Evolutionary conservation across 1,139 yeast species (phyloP), one percentile per base, ranked within the genome.

Genomic region (Meyerozyma smithsonii): DNA sequence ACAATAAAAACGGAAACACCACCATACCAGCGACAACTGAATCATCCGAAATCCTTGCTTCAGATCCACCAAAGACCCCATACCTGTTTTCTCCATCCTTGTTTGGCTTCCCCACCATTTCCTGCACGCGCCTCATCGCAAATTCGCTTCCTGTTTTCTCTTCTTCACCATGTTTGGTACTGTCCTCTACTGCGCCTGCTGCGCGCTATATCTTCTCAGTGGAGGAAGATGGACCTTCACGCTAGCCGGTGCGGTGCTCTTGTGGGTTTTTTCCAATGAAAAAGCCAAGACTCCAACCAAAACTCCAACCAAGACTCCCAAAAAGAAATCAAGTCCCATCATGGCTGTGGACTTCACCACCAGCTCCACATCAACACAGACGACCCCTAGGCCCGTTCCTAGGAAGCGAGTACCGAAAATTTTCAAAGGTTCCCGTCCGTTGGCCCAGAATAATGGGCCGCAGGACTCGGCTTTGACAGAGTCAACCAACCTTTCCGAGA

Each of bases 301-400:
- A 8, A 3, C 24, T 17, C 17, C 34, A 36, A 34, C 24, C 11
- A 20, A 20, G 15, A 28, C 36, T 7, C 33, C 30, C 36, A 36
- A 39, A 33, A 28, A 35, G 28, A 34, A 10, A 12, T 30, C 26
- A 23, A 35, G 15, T 21, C 70, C 72, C 11, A 66, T 72, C 32
- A 64, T 64, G 48, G 75, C 66, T 2, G 63, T 72, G 7, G 77
- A 70, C 47, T 72, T 70, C 52, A 71, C 75, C 4, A 62, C 71
- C 5, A 58, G 71, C 2, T 46, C 61, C 10, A 38, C 49, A 3
- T 43, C 51, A 5, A 52, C 25, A 52, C 62, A 4, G 39, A n/a
- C 41, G n/a, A 50, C 58, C 15, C 61, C 65, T 5, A 42, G 34
- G 5, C 34, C 34, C 6, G 46, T 19, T 34, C 38, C 26, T 41